Evolutionary conservation across 1,139 yeast species (phyloP).

Genomic region (Yamadazyma dendronema): DNA sequence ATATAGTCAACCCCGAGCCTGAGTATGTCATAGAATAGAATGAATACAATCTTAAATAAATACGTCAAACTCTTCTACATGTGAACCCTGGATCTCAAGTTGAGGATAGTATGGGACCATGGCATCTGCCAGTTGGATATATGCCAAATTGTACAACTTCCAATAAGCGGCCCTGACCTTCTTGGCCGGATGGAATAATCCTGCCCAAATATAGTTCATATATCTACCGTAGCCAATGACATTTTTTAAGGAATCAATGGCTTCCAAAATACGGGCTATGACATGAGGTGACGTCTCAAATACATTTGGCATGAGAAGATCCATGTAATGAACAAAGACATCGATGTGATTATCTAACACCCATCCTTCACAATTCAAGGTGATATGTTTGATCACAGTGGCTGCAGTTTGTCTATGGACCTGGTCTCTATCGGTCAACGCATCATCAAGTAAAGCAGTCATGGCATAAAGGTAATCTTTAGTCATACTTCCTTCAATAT

Average conservation of each 20-base stretch:
- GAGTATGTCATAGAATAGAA: too few relatives aligned
- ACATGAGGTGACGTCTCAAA: constrained; percentile 97
- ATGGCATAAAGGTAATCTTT: constrained; percentile 81
- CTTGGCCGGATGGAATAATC: constrained; percentile 89
- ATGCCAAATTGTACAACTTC: constrained; percentile 76
- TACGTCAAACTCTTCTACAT: constrained; percentile 40
- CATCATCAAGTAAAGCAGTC: constrained; percentile 83
- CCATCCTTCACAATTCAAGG: constrained; percentile 73
- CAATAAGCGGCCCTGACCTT: constrained; percentile 85
- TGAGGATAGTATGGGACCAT: constrained; percentile 82
- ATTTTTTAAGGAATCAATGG: constrained; percentile 70
- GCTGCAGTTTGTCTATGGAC: constrained; percentile 98
- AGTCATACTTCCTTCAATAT: constrained; percentile 73
- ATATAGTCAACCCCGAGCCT: background rate
- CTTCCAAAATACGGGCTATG: constrained; percentile 75
- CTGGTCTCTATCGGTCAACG: constrained; percentile 83
- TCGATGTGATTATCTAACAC: constrained; percentile 73
- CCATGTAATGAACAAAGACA: constrained; percentile 62
- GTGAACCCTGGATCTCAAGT: constrained; percentile 14
- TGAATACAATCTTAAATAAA: too few relatives aligned
- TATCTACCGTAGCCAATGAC: constrained; percentile 76
- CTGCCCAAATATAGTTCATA: constrained; percentile 79
- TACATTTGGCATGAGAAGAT: constrained; percentile 77
- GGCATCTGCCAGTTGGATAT: constrained; percentile 71
- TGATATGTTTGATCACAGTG: constrained; percentile 77